Evolutionary conservation across 208 protist species (phyloP), one percentile per base, ranked within the genome.

Genomic region (Wallacemonas sp.): DNA sequence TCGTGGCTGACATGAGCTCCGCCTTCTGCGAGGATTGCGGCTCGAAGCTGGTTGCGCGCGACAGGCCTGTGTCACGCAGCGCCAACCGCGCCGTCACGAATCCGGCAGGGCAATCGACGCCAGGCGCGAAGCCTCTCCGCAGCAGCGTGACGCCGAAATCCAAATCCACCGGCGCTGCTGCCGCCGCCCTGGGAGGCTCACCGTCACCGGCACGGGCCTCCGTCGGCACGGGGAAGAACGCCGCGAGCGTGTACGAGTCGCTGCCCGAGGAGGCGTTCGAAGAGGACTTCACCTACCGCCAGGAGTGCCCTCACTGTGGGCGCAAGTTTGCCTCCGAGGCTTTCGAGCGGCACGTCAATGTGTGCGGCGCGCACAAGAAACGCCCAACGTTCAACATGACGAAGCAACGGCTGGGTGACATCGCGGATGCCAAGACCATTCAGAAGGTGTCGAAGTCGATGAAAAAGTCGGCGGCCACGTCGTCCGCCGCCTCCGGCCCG

Each of bases 21-120:
- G 73, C 78, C 0, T 93, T 85, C 47, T 97, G 92, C 54, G 87
- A 92, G 61, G 85, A 94, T 48, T 96, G 92, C 65, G 92, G 92
- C 3, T 72, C 63, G 5, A 74, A 74, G 52, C 70, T 96, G 11
- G 75, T 88, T 52, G 4, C 23, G 23, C 26, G 55, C 19, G 43
- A 32, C 16, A 17, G 21, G 38, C 8, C 34, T n/a, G n/a, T n/a
- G n/a, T n/a, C n/a, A n/a, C n/a, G n/a, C n/a, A n/a, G n/a, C n/a
- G n/a, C n/a, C n/a, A n/a, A n/a, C n/a, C n/a, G n/a, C n/a, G n/a
- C n/a, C n/a, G n/a, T n/a, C n/a, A n/a, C n/a, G n/a, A n/a, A n/a
- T n/a, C n/a, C n/a, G 9, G 24, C 24, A 38, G 12, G 5, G 11
- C 19, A 21, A 56, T 48, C 52, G 33, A 41, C 33, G 21, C 44